Base-by-base conservation (phyloP, 2,329 filamentous ascomycete species). In the Rhinocladiella mackenziei region DNA sequence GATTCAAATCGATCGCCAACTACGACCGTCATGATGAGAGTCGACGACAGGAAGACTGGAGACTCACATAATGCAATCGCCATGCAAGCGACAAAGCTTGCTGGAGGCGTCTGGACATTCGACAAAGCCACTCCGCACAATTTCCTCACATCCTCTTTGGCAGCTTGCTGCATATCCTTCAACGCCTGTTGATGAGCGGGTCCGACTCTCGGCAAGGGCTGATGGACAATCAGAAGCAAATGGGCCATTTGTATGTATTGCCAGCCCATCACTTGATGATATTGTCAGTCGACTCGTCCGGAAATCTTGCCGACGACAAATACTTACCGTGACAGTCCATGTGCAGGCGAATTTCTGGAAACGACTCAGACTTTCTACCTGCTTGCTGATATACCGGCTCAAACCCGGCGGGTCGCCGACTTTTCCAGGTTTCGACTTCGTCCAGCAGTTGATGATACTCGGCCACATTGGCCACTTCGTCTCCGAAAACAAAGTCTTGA, bases 211-310 rank as follows among this genome's bases (percentile, higher is more conserved):
- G 40, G 40, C n/a, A 43, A 38, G 7, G 40, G 33, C 15, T 20
- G 33, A 20, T 43, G 40, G n/a, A 25, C 40, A 17, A n/a, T 32
- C 17, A 43, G 33, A 10, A 43, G 26, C 18, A 43, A 20, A 23
- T 43, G 33, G 6, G 40, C 32, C 40, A 43, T 37, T 9, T 18
- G 29, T 9, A 43, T 43, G 40, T 43, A 43, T 28, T 43, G 40
- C 40, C 40, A 43, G 14, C 40, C 40, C 40, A 43, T 43, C 15
- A 43, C 40, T 43, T 23, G n/a, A n/a, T n/a, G n/a, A n/a, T n/a
- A n/a, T n/a, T n/a, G n/a, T n/a, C n/a, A n/a, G n/a, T n/a, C n/a
- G n/a, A n/a, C n/a, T n/a, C n/a, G n/a, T n/a, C n/a, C n/a, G n/a
- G n/a, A n/a, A n/a, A n/a, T n/a, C n/a, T n/a, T n/a, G n/a, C n/a